Conservation (phyloP, 768 basidiomycete species). For the Lactarius sp. region DNA sequence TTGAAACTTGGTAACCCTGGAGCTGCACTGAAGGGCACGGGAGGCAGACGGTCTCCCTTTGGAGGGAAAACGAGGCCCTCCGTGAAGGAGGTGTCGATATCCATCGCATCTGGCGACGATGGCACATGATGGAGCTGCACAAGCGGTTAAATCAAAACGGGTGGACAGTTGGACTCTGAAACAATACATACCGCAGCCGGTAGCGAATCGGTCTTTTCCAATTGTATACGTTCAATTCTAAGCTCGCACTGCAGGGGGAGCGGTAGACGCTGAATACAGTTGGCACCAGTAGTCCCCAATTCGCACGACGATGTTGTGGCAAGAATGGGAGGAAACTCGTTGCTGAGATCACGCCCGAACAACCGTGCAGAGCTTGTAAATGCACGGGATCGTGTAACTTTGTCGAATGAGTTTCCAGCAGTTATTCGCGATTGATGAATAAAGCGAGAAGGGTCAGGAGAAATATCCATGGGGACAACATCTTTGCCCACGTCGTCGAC, state of each 20-base stretch:
- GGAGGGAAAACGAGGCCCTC: constrained; percentile 30
- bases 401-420: constrained; percentile 31
- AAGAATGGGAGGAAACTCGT: constrained; percentile 33
- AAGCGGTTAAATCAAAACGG: constrained; percentile 24
- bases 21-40: constrained; percentile 28
- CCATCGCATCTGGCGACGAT: constrained; percentile 62
- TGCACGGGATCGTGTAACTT: constrained; percentile 52
- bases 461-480: constrained; percentile 76
- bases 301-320: constrained; percentile 34
- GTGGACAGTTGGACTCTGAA: constrained; percentile 2
- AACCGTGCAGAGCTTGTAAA: constrained; percentile 60
- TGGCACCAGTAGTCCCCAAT: constrained; percentile 41
- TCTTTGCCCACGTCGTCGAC: constrained; percentile 43
- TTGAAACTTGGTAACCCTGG: constrained; percentile 38
- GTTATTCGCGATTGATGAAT: constrained; percentile 29
- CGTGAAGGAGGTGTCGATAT: constrained; percentile 53
- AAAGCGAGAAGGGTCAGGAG: constrained; percentile 49
- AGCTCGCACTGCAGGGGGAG: constrained; percentile 60
- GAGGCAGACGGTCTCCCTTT: constrained; percentile 21
- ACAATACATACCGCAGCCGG: constrained; percentile 27
- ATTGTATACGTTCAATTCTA: constrained; percentile 29
- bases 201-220: constrained; percentile 29
- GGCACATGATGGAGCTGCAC: constrained; percentile 37
- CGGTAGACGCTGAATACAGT: constrained; percentile 37
- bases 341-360: constrained; percentile 74